phyloP scores from a whole-genome alignment of 345 rosid species.

The Gossypium raimondii region DNA sequence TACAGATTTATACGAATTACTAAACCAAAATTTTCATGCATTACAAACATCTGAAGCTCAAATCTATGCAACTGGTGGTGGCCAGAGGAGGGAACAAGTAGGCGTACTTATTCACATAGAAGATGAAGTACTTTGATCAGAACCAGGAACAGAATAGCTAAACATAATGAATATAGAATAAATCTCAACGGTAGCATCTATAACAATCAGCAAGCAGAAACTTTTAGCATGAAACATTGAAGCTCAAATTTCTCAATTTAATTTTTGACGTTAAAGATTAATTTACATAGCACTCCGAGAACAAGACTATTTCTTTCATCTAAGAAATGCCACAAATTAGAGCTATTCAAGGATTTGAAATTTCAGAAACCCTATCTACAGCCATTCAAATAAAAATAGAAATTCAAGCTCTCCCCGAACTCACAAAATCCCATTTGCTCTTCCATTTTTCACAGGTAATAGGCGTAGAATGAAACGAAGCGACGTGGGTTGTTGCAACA shows the following conservation, averaged over 20 bases:
- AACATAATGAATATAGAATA: neutral
- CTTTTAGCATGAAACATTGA: neutral
- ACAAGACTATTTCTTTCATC: neutral
- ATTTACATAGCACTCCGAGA: neutral
- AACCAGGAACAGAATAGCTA: neutral
- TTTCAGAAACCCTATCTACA: neutral
- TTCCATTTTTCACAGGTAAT: constrained; percentile 39
- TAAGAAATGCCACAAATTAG: neutral
- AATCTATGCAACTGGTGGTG: neutral
- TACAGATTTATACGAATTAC: neutral
- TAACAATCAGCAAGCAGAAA: neutral
- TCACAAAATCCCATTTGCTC: constrained; percentile 42
- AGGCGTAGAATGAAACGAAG: constrained; percentile 56
- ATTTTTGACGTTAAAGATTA: too few species aligned
- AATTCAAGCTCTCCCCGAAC: constrained; percentile 16
- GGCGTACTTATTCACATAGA: neutral
- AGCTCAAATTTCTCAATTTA: neutral
- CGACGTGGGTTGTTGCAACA: constrained; percentile 16
- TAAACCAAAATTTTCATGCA: neutral
- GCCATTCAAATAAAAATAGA: neutral
- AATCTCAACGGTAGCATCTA: neutral
- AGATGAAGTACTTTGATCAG: neutral
- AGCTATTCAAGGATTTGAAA: neutral
- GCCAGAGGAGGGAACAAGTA: neutral
- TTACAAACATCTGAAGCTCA: neutral